Percentiles rank a stretch among this genome's conserved stretches.
phyloP scores from a whole-genome alignment of 1,139 yeast genomes.

The Magnusiomyces fungicola region DNA sequence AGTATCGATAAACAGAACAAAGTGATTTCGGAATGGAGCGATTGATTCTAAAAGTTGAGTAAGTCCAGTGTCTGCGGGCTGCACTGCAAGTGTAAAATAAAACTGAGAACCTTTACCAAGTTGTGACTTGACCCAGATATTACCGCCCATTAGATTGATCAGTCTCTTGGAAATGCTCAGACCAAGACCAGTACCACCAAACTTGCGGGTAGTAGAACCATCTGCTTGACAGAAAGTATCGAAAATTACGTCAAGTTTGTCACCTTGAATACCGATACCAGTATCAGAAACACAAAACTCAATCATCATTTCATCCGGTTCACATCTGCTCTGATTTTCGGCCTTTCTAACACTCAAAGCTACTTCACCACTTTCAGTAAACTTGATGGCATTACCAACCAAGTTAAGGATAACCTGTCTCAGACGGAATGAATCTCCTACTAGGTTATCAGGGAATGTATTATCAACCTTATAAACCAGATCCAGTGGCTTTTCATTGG shows the following conservation, averaged over 20 bases:
- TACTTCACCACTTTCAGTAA: conserved; percentile 75
- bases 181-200: conserved; percentile 88
- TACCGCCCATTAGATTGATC: conserved; percentile 84
- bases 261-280: conserved; percentile 81
- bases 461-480: conserved; percentile 76
- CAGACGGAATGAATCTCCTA: conserved; percentile 80
- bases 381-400: conserved; percentile 84
- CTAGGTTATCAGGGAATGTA: conserved; percentile 75
- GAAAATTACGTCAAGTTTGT: conserved; percentile 72
- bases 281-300: conserved; percentile 86
- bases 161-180: conserved; percentile 79
- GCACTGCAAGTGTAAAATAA: conserved; percentile 69
- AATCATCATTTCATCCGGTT: conserved; percentile 52
- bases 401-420: conserved; percentile 77
- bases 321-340: conserved; percentile 34
- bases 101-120: conserved; percentile 81
- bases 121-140: conserved; percentile 77
- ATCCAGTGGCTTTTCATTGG: conserved; percentile 76
- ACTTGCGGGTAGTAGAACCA: conserved; percentile 84
- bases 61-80: conserved; percentile 62
- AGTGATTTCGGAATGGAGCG: conserved; percentile 53
- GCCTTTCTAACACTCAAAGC: conserved; percentile 38
- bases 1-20: conserved; percentile 59
- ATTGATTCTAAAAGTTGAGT: conserved; percentile 61
- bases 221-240: conserved; percentile 91